Evolutionary conservation across 805 yeast genomes (phyloP), one percentile per base, ranked within the genome.

Genomic region (Wickerhamiella sorbophila): DNA sequence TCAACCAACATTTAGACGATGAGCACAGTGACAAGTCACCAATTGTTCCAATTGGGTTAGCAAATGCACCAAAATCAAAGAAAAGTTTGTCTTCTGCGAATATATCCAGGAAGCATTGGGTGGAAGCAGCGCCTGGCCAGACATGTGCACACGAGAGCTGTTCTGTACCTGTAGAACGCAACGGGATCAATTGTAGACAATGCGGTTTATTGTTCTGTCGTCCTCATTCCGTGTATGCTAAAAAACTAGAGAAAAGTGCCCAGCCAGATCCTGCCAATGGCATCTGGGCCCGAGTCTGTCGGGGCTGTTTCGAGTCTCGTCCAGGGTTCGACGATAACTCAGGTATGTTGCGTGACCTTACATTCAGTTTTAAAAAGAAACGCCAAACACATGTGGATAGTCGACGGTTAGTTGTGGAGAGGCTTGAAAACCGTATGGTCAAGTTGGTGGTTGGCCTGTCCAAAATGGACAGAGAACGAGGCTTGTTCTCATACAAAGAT

Each of bases 171-270:
- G 37, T 38, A 5, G 44, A 38, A 9, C 71, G 68, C 48, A 83
- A 81, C 0, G 58, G 69, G 2, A 72, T 74, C 4, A 79, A 84
- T 55, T 83, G 95, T 58, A 62, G 88, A 19, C 72, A 71, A 49
- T 86, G 95, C 61, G 95, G 95, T 0, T 53, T 64, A 20, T 56
- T 85, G 15, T 83, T 60, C 54, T 85, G 95, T 56, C 69, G 70
- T 45, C 58, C 56, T 22, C 94, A 86, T 59, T 65, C 85, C 3
- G 55, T 62, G 40, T 75, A 66, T 50, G 64, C 68, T 40, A 66
- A 75, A 36, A 72, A 68, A 51, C 60, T 85, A 15, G 59, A 70
- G 45, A 51, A 57, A n/a, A 51, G 61, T 2, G 74, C 79, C 0
- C 49, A 62, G 8, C 71, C 71, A 46, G 72, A 70, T 44, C 63